A percentile compares a stretch with the other conserved stretches of the same genome.
Evolutionary conservation across 140 eudicot genomes (phyloP).

Genomic region (Ambrosia hybrid): DNA sequence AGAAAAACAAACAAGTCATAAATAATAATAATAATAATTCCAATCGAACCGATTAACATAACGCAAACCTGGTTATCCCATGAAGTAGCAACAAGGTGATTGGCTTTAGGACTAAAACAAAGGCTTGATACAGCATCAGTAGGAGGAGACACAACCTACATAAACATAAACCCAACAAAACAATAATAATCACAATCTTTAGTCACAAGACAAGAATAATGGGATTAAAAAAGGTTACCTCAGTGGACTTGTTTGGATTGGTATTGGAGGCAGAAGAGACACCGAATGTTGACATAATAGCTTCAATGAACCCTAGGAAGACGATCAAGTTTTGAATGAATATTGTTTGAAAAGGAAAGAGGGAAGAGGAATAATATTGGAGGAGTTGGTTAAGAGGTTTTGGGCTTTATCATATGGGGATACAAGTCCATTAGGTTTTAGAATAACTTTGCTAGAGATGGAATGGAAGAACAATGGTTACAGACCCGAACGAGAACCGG

Average conservation of each 20-base stretch:
- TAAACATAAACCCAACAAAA: slow-evolving; percentile 15
- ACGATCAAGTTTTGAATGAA: not conserved
- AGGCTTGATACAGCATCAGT: slow-evolving; percentile 84
- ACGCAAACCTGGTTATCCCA: slow-evolving; percentile 93
- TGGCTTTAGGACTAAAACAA: slow-evolving; percentile 79
- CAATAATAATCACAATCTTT: not conserved
- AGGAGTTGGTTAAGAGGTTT: too few relatives aligned
- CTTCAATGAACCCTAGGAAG: not conserved
- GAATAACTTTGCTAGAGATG: too few relatives aligned
- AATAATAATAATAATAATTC: not conserved
- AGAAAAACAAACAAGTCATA: too few relatives aligned
- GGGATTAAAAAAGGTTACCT: slow-evolving; percentile 27
- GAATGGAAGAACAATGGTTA: too few relatives aligned
- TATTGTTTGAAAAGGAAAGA: slow-evolving; percentile 22
- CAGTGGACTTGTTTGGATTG: slow-evolving; percentile 73
- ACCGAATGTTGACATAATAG: slow-evolving; percentile 57
- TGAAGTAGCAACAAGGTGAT: slow-evolving; percentile 77
- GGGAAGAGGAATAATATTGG: not conserved
- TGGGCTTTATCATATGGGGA: too few relatives aligned
- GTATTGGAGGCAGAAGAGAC: slow-evolving; percentile 35
- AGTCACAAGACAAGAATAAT: not conserved
- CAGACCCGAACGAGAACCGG: too few relatives aligned
- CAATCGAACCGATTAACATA: not conserved
- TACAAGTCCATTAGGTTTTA: too few relatives aligned
- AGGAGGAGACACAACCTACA: slow-evolving; percentile 76